Base-by-base conservation (phyloP, 2,329 filamentous ascomycete genomes). In the Colletotrichum navitas region DNA sequence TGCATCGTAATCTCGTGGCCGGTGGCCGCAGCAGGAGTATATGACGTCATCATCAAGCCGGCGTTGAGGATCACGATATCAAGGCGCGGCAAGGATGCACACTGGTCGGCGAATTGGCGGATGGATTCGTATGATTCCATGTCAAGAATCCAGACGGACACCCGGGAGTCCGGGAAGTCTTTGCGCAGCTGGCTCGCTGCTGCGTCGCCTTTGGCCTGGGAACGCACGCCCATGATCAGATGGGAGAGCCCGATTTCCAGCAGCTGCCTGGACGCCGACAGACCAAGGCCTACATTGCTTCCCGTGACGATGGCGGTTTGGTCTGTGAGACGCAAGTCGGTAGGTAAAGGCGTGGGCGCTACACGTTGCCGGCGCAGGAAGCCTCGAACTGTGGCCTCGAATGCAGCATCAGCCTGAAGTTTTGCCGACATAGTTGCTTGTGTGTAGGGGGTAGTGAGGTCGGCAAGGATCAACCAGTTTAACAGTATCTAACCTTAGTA, bases 31-130 rank as follows among this genome's bases (percentile, higher is more conserved):
- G 3, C 11, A 10, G 24, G 12, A 3, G 2, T 34, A 11, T 39
- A 34, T 3, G 47, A 36, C 11, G 68, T 68, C 29, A 77, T 63
- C 29, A 74, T 68, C 6, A 63, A 64, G 0, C 81, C 85, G 2
- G 84, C 85, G 71, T 86, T 87, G 6, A 85, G 77, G 45, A 88
- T 78, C 10, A 77, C 81, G 18, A 85, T 80, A 73, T 87, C 83
- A 10, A 87, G 73, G 21, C 80, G 79, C 0, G 76, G 41, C 1
- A 86, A 78, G 1, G 55, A 77, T 12, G 80, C 74, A 24, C 78
- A 76, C 10, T 79, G 78, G 1, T 70, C 68, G 3, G 76, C 80
- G 73, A 87, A 86, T 1, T 73, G 75, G n/a, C 75, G 75, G 45
- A 86, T 77, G 0, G 84, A 86, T 1, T 79, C 76, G 66, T 86